Evolutionary conservation across 1,139 yeast genomes (phyloP), one percentile per base, ranked within the genome.

Genomic region (Blastobotrys indianensis): DNA sequence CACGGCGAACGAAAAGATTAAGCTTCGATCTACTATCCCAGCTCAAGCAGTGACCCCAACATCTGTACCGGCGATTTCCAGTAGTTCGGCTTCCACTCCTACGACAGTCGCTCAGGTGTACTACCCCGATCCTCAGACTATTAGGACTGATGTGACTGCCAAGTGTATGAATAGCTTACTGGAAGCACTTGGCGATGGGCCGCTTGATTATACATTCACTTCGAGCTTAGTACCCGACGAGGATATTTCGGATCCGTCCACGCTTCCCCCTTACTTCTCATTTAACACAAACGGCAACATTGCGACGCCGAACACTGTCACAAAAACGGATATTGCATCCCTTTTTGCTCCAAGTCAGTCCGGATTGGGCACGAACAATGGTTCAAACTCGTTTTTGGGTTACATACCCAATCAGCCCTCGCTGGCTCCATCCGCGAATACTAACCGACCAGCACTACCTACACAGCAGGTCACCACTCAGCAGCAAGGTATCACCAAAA

Each of bases 221-320:
- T 51, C 70, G 1, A 61, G 60, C 37, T 50, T 66, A 28, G 51
- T 72, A 17, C 63, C 63, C 33, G 66, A 67, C 7, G 66, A 61
- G 13, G 66, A 64, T 2, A 58, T 65, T 49, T 54, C 55, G 13
- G 53, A 59, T 33, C 56, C 45, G 38, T 39, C 48, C 32, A 52
- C 23, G 23, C 63, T 65, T 48, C 77, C 77, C 9, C 64, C 75
- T 7, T 60, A 73, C 48, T 75, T 75, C 56, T 63, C 77, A 1
- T 71, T 69, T 61, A 62, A 17, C 39, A 17, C 4, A 2, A 37
- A 3, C 39, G 15, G 9, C 39, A 11, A 37, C 10, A 6, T 15
- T n/a, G 13, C 20, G 15, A 9, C 16, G 16, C 10, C 13, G 12
- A 39, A 33, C 17, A 11, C 29, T 9, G 16, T 16, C n/a, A 34